Conservation (phyloP, 805 yeast genomes). For the Pichia insulana region DNA sequence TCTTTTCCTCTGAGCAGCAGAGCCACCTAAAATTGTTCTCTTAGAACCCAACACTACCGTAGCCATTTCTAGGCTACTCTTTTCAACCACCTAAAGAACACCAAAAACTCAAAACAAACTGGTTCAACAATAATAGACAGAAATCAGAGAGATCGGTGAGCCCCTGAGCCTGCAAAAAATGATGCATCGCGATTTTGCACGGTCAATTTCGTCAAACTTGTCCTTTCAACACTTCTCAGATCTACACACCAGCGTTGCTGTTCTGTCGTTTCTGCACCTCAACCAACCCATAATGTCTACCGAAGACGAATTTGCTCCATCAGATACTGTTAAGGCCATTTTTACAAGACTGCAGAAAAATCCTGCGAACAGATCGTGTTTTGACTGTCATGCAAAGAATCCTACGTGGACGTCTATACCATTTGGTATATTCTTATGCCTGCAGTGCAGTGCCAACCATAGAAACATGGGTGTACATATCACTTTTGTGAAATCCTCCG, state of each 20-base stretch:
- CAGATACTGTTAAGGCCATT: conserved; percentile 59
- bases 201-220: no score
- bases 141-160: no score
- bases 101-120: no score
- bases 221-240: no score
- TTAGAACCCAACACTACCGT: neutral
- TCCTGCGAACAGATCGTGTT: conserved; percentile 74
- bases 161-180: no score
- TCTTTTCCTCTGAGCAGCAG: neutral
- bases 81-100: no score
- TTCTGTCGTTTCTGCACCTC: no score
- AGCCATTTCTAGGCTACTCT: neutral
- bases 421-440: conserved; percentile 84
- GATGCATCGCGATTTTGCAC: no score
- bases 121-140: no score
- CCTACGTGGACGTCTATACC: conserved; percentile 99
- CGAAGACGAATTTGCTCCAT: conserved; percentile 42
- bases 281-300: neutral
- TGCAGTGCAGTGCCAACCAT: conserved; percentile 93
- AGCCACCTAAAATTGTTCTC: neutral
- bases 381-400: conserved; percentile 88
- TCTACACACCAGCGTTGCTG: no score
- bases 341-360: conserved; percentile 55
- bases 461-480: conserved; percentile 94
- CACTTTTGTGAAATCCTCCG: conserved; percentile 87